phyloP scores from a whole-genome alignment of 164 flowering plant species.

The Echeveria elegans region DNA sequence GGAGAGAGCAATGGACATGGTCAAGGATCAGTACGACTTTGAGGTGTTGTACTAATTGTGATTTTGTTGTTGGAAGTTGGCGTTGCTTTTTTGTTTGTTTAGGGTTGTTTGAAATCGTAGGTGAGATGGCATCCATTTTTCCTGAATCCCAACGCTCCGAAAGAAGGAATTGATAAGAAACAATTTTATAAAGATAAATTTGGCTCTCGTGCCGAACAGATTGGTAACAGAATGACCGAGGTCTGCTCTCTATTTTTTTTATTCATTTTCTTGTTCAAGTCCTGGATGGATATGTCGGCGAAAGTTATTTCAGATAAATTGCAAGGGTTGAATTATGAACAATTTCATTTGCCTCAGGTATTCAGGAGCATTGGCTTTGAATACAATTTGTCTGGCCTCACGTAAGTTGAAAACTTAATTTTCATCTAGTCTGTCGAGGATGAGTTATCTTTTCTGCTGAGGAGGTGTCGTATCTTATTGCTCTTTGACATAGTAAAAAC shows the following conservation, averaged over 20 bases:
- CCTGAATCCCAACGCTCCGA: slow-evolving; percentile 72
- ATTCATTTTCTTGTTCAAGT: not conserved
- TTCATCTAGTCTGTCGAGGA: not conserved
- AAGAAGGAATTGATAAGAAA: slow-evolving; percentile 63
- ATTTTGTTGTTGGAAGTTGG: not conserved
- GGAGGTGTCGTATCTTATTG: not conserved
- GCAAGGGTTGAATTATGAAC: not conserved
- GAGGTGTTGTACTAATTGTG: slow-evolving; percentile 38
- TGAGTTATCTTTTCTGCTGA: not conserved
- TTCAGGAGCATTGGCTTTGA: slow-evolving; percentile 53
- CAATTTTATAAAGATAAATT: slow-evolving; percentile 51
- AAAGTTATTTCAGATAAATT: not conserved
- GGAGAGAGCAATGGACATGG: slow-evolving; percentile 67
- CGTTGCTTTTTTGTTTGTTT: not conserved
- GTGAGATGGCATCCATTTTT: slow-evolving; percentile 79
- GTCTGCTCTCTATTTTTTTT: slow-evolving; percentile 23
- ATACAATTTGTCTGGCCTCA: slow-evolving; percentile 62
- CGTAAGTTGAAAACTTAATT: slow-evolving; percentile 37
- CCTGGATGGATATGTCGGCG: not conserved
- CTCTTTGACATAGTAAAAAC: not conserved
- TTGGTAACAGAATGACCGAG: slow-evolving; percentile 64
- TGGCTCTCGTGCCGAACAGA: slow-evolving; percentile 46
- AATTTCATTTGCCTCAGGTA: slow-evolving; percentile 34
- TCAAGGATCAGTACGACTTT: slow-evolving; percentile 61
- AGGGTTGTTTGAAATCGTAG: slow-evolving; percentile 26